These are phyloP conservation scores for Chlorokybus atmophyticus DNA, from an alignment of 139 green algal species.

Conservation along the genomic window DNA sequence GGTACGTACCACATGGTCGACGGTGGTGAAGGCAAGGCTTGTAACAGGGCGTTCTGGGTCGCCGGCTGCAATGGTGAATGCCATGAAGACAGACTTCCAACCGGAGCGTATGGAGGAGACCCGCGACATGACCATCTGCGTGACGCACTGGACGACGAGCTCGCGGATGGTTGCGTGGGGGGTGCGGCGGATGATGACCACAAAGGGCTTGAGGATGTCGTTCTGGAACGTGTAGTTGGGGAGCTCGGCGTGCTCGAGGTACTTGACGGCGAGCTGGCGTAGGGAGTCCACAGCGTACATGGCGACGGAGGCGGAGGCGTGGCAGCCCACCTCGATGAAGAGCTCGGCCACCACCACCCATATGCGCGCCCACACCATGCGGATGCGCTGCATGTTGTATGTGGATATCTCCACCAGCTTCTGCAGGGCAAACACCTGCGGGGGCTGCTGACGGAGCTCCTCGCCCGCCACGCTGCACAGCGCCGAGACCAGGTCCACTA, in stretches of 20 bases:
- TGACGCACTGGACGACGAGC: conserved; percentile 86
- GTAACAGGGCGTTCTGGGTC: conserved; percentile 8
- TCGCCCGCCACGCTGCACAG: conserved; percentile 44
- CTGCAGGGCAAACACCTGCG: conserved; percentile 76
- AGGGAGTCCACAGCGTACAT: conserved; percentile 83
- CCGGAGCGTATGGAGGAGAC: conserved; percentile 84
- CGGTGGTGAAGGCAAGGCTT: conserved; percentile 33
- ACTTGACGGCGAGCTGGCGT: conserved; percentile 61
- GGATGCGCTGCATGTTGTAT: conserved; percentile 94
- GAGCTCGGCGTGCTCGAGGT: conserved; percentile 92
- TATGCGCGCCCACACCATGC: conserved; percentile 89
- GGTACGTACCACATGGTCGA: conserved; percentile 90
- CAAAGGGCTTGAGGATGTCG: conserved; percentile 93
- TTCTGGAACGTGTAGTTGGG: conserved; percentile 98
- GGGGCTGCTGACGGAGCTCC: conserved; percentile 50
- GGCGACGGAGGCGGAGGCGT: conserved; percentile 46
- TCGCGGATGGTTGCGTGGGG: conserved; percentile 77
- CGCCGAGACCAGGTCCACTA: conserved; percentile 79
- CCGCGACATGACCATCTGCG: conserved; percentile 29
- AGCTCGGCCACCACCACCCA: conserved; percentile 85
- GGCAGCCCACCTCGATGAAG: conserved; percentile 70
- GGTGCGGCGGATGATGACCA: conserved; percentile 81
- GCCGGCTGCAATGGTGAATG: conserved; percentile 85
- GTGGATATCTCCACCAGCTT: conserved; percentile 90
- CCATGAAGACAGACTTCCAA: conserved; percentile 99